Evolutionary conservation across 1,284 basidiomycete species (phyloP).

Genomic region (Fomitopsis betulina): DNA sequence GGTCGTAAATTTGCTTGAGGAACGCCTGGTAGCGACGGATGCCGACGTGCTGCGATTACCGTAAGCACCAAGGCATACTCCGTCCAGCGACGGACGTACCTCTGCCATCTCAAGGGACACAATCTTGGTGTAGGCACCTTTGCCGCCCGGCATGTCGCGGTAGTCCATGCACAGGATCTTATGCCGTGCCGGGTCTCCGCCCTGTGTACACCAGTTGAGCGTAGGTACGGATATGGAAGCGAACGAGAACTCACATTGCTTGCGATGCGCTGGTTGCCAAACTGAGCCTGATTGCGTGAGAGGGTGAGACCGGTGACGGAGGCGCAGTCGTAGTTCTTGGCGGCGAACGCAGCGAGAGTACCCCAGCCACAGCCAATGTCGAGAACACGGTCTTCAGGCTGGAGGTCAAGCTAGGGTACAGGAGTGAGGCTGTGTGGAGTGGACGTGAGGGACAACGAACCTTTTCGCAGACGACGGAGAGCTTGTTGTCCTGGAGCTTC

Average conservation of each 20-base stretch:
- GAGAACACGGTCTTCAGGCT: constrained; percentile 77
- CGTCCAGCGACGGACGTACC: constrained; percentile 33
- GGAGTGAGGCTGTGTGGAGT: not conserved
- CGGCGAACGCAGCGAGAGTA: constrained; percentile 90
- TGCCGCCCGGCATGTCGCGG: constrained; percentile 83
- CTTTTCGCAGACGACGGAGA: constrained; percentile 92
- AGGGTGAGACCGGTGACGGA: constrained; percentile 91
- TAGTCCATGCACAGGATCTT: constrained; percentile 95
- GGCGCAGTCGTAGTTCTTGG: constrained; percentile 95
- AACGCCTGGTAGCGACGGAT: constrained; percentile 90
- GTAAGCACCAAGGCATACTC: not conserved
- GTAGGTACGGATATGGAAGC: constrained; percentile 25
- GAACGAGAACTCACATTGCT: constrained; percentile 57
- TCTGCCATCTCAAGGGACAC: constrained; percentile 99
- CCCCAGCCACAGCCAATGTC: constrained; percentile 99
- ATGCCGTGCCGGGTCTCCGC: constrained; percentile 61
- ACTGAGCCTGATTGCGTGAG: constrained; percentile 85
- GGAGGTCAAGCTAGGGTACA: constrained; percentile 58
- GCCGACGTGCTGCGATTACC: constrained; percentile 75
- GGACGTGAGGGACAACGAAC: constrained; percentile 6
- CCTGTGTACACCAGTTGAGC: constrained; percentile 6
- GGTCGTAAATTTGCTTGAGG: constrained; percentile 88
- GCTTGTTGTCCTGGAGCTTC: constrained; percentile 98
- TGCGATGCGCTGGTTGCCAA: constrained; percentile 86
- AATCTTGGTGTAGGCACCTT: constrained; percentile 90